These are phyloP conservation scores for Aspergillus sclerotiicarbonarius DNA, from an alignment of 495 filamentous ascomycete species.

Conservation along the genomic window DNA sequence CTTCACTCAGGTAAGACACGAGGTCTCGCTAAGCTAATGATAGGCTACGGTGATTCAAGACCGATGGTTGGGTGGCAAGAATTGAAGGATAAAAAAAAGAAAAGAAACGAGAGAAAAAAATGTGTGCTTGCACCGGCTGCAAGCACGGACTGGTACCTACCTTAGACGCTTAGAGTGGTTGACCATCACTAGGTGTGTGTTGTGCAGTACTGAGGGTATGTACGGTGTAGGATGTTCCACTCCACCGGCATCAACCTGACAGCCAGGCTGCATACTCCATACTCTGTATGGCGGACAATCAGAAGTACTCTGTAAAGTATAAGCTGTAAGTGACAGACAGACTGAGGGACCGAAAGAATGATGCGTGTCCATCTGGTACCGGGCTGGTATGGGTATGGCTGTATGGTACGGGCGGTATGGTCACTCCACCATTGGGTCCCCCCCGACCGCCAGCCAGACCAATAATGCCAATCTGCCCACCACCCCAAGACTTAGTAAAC, in stretches of 20 bases:
- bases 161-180: background rate
- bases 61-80: slow-evolving; percentile 1
- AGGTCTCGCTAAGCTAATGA: background rate
- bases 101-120: background rate
- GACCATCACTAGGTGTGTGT: too few species aligned
- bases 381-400: background rate
- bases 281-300: background rate
- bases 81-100: background rate
- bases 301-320: background rate
- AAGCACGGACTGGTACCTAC: background rate
- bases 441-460: background rate
- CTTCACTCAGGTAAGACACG: background rate
- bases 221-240: too few species aligned
- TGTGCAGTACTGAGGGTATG: too few species aligned
- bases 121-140: background rate
- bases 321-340: background rate
- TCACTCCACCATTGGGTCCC: background rate
- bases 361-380: background rate
- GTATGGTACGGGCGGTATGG: slow-evolving; percentile 2
- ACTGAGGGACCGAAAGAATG: too few species aligned
- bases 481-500: background rate
- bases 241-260: too few species aligned
- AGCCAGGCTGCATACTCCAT: background rate
- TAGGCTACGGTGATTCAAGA: background rate
- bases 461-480: slow-evolving; percentile 4